Evolutionary conservation across 345 rosid species (phyloP).

Genomic region (Hypericum androsaemum): DNA sequence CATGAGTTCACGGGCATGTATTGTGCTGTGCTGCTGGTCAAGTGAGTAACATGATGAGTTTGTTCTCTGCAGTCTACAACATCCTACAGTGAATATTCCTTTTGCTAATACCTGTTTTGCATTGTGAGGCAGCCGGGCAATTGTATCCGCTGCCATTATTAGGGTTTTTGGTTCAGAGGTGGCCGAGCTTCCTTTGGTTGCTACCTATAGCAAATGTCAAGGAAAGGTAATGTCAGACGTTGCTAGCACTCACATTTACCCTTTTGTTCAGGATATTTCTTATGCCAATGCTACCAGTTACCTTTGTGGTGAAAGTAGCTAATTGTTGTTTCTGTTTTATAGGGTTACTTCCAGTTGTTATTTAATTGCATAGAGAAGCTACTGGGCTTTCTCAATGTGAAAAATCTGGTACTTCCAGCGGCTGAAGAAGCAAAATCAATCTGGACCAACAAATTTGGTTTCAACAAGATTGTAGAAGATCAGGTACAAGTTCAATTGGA

Average conservation of each 20-base stretch:
- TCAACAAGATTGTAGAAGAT: neutral
- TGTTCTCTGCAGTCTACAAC: neutral
- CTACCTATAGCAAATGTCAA: neutral
- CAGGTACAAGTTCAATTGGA: neutral
- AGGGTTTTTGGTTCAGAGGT: slow-evolving; percentile 2
- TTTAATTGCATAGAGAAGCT: slow-evolving; percentile 4
- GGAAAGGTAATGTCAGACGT: neutral
- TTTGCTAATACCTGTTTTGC: neutral
- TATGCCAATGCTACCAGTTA: neutral
- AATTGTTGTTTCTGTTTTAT: neutral
- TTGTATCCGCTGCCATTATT: slow-evolving; percentile 5
- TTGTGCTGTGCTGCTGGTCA: slow-evolving; percentile 9
- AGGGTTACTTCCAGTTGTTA: slow-evolving; percentile 6
- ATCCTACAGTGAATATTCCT: neutral
- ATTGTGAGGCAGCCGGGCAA: neutral
- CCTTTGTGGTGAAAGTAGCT: neutral
- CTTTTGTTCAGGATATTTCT: neutral
- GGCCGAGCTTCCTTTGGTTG: slow-evolving; percentile 9
- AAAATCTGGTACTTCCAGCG: slow-evolving; percentile 4
- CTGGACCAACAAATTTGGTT: slow-evolving; percentile 6
- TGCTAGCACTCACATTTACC: too few species aligned
- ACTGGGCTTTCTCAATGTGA: slow-evolving; percentile 3
- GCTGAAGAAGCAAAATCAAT: slow-evolving; percentile 9
- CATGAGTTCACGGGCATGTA: slow-evolving; percentile 4
- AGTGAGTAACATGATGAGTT: neutral